Evolutionary conservation across 129 eudicot genomes (phyloP).

Genomic region (Heracleum sosnowskyi): DNA sequence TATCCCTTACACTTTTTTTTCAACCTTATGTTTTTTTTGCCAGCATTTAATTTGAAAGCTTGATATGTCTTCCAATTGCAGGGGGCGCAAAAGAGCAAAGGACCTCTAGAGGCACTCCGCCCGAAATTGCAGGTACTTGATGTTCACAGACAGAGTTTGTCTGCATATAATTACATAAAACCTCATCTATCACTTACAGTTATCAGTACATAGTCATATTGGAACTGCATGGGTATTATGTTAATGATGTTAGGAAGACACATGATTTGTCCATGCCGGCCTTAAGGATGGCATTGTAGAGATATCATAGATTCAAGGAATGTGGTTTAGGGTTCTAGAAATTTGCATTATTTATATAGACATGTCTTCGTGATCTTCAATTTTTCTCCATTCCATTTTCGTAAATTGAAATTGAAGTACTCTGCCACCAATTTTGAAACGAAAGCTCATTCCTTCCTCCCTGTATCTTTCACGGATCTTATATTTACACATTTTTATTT

Average conservation of each 20-base stretch:
- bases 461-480: no score
- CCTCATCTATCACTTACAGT: not conserved
- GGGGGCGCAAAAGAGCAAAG: constrained; percentile 70
- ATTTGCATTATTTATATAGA: not conserved
- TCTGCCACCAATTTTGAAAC: not conserved
- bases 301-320: not conserved
- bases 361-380: not conserved
- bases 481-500: no score
- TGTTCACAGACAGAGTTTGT: not conserved
- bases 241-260: not conserved
- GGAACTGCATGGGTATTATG: not conserved
- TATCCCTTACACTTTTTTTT: not conserved
- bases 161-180: not conserved
- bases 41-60: constrained; percentile 2
- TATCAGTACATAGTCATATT: not conserved
- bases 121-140: constrained; percentile 72
- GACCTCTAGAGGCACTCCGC: constrained; percentile 87
- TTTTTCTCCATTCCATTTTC: not conserved
- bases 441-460: not conserved
- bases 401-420: not conserved
- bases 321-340: not conserved
- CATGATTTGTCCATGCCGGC: not conserved
- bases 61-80: constrained; percentile 34
- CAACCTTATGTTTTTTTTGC: not conserved
- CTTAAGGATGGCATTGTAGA: not conserved